phyloP scores from a whole-genome alignment of 352 stramenopile genomes.

The Phytophthora sansomeana region DNA sequence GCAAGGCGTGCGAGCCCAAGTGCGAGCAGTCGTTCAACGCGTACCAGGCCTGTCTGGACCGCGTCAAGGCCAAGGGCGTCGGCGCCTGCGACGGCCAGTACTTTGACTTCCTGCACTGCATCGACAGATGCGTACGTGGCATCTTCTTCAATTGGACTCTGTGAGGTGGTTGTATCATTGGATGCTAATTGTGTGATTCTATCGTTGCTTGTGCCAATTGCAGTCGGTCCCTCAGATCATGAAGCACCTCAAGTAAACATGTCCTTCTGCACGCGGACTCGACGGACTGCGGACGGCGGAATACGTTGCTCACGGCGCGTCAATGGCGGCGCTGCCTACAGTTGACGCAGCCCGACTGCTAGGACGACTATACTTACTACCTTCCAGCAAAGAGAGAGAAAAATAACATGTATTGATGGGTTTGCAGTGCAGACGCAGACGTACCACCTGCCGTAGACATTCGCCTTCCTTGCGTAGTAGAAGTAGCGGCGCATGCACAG shows the following conservation, averaged over 20 bases:
- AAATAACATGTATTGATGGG: conserved; percentile 45
- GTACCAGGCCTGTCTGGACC: conserved; percentile 93
- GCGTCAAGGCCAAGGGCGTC: conserved; percentile 92
- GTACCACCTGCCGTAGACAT: conserved; percentile 26
- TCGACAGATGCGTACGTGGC: conserved; percentile 95
- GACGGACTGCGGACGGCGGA: not conserved
- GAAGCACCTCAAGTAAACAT: conserved; percentile 93
- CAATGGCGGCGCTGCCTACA: not conserved
- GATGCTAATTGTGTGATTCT: conserved; percentile 14
- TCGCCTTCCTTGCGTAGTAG: not conserved
- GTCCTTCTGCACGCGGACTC: conserved; percentile 17
- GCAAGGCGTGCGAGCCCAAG: conserved; percentile 92
- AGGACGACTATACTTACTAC: conserved; percentile 25
- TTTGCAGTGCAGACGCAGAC: conserved; percentile 39
- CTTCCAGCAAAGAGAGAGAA: conserved; percentile 24
- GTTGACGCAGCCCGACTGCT: not conserved
- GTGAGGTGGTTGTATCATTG: conserved; percentile 1
- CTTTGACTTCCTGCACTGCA: conserved; percentile 95
- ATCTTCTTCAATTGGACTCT: too few relatives aligned
- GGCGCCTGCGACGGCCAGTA: conserved; percentile 96
- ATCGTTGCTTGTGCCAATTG: conserved; percentile 10
- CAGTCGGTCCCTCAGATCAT: conserved; percentile 95
- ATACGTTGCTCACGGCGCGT: too few relatives aligned
- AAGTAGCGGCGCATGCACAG: too few relatives aligned
- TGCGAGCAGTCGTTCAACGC: conserved; percentile 87